Percentiles rank a stretch among this genome's conserved stretches.
phyloP scores from a whole-genome alignment of 2,329 filamentous ascomycete genomes.

The Ceratocystiopsis sp. region DNA sequence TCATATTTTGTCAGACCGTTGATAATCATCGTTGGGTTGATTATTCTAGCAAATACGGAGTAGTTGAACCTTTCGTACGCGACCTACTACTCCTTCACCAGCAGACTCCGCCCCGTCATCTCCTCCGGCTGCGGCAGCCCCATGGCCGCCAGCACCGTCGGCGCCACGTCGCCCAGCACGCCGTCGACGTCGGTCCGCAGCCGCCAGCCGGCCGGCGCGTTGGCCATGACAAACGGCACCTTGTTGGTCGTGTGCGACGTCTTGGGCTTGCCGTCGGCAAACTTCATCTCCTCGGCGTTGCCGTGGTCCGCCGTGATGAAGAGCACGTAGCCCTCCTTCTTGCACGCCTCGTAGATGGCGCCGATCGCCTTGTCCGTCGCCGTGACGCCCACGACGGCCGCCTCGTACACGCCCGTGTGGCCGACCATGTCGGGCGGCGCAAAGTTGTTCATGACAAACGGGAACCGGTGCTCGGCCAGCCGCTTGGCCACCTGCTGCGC shows the following conservation, averaged over 20 bases:
- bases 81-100: conserved; percentile 54
- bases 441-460: conserved; percentile 99
- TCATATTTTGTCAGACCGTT: too few relatives aligned
- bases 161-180: conserved; percentile 92
- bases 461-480: conserved; percentile 68
- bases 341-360: conserved; percentile 81
- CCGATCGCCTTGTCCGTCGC: conserved; percentile 91
- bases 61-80: too few relatives aligned
- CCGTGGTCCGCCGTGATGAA: conserved; percentile 96
- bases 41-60: too few relatives aligned
- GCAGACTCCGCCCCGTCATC: conserved; percentile 76
- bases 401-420: conserved; percentile 94
- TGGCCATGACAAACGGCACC: conserved; percentile 96
- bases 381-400: conserved; percentile 67
- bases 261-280: conserved; percentile 87
- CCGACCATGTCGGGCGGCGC: conserved; percentile 98
- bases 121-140: conserved; percentile 76
- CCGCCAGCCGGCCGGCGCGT: conserved; percentile 77
- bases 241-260: conserved; percentile 97
- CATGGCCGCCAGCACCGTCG: conserved; percentile 84
- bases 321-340: conserved; percentile 79
- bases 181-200: conserved; percentile 60
- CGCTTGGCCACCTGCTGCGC: conserved; percentile 81
- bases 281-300: conserved; percentile 99
- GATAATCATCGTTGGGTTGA: too few relatives aligned